phyloP scores from a whole-genome alignment of 2,329 filamentous ascomycete genomes.

The Xylaria sp. region DNA sequence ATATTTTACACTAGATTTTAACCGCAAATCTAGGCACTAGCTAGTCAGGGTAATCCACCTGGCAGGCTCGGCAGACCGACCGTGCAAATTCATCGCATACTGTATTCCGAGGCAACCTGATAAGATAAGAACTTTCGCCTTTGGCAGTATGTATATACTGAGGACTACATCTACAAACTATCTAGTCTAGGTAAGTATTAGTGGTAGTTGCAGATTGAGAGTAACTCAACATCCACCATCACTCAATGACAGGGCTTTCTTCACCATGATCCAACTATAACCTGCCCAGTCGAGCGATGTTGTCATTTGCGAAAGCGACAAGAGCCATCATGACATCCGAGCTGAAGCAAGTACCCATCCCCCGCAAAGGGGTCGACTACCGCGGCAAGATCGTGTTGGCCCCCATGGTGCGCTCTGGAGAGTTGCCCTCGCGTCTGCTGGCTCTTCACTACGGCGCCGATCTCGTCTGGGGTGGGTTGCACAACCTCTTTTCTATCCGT shows the following conservation, averaged over 20 bases:
- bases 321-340: slow-evolving; percentile 67
- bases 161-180: too few relatives aligned
- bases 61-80: background rate
- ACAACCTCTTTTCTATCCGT: background rate
- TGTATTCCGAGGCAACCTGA: background rate
- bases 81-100: background rate
- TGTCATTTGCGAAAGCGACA: slow-evolving; percentile 43
- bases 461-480: slow-evolving; percentile 83
- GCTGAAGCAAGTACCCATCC: slow-evolving; percentile 80
- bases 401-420: slow-evolving; percentile 98
- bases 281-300: slow-evolving; percentile 38
- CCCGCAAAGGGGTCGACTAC: slow-evolving; percentile 89
- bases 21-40: background rate
- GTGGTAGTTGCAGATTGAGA: background rate
- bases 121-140: slow-evolving; percentile 32
- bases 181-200: too few relatives aligned
- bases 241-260: slow-evolving; percentile 2
- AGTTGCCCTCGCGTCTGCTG: slow-evolving; percentile 87
- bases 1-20: slow-evolving; percentile 8
- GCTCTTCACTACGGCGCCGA: slow-evolving; percentile 96
- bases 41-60: background rate
- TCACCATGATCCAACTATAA: slow-evolving; percentile 19
- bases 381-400: slow-evolving; percentile 93
- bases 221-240: background rate
- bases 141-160: too few relatives aligned